Evolutionary conservation across 78 protist genomes (phyloP).

Genomic region (Dictyostelium purpureum): DNA sequence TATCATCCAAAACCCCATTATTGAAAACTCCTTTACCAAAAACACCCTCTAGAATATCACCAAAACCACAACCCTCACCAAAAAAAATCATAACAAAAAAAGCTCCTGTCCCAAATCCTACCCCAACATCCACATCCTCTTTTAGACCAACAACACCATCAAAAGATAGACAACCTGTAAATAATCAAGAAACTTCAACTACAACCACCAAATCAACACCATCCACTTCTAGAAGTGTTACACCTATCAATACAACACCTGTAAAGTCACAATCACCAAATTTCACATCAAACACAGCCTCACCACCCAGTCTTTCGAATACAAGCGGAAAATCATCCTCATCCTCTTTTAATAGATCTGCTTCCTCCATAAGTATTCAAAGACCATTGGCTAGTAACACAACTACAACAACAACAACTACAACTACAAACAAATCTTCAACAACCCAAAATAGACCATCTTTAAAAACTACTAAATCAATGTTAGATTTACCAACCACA

Average conservation of each 20-base stretch:
- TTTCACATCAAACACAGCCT: neutral
- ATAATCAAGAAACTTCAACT: neutral
- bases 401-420: neutral
- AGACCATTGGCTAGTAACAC: neutral
- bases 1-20: neutral
- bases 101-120: neutral
- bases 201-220: neutral
- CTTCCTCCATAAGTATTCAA: neutral
- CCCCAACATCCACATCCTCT: neutral
- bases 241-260: neutral
- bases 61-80: neutral
- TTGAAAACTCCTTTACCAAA: neutral
- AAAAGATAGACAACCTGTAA: neutral
- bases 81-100: neutral
- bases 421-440: neutral
- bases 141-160: neutral
- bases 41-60: neutral
- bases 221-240: neutral
- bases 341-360: neutral
- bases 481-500: constrained; percentile 1
- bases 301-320: neutral
- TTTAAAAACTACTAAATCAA: neutral
- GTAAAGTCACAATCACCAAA: neutral
- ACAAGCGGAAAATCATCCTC: neutral
- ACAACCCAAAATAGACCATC: neutral